Evolutionary conservation across 257 asterid genomes (phyloP).

Genomic region (Solanum chiquidenum): DNA sequence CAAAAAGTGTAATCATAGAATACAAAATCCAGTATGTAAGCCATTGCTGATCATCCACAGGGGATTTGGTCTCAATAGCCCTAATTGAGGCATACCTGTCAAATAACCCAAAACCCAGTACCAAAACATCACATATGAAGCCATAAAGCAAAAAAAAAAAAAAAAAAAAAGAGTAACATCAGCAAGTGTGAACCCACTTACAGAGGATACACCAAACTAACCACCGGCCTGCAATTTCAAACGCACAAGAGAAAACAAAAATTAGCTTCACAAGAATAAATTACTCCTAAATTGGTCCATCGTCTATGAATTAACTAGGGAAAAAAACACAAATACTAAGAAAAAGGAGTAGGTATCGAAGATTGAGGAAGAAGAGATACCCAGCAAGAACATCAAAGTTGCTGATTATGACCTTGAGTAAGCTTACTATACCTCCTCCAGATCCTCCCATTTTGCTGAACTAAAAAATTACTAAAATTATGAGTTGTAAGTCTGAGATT

Average conservation of each 20-base stretch:
- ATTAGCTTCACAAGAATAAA: conserved; percentile 1
- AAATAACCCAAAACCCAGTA: not conserved
- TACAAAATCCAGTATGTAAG: conserved; percentile 96
- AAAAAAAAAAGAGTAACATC: not conserved
- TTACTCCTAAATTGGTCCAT: not conserved
- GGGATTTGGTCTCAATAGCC: conserved; percentile 88
- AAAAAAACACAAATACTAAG: not conserved
- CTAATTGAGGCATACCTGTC: conserved; percentile 86
- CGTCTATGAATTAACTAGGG: not conserved
- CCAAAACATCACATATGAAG: not conserved
- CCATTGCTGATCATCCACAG: conserved; percentile 97
- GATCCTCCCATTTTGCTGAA: conserved; percentile 58
- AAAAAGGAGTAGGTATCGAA: not conserved
- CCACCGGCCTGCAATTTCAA: conserved; percentile 76
- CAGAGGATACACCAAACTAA: conserved; percentile 86
- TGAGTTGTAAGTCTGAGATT: not conserved
- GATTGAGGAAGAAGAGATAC: conserved; percentile 17
- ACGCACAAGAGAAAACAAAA: not conserved
- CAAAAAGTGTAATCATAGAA: conserved; percentile 93
- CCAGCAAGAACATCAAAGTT: conserved; percentile 81
- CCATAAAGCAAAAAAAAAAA: not conserved
- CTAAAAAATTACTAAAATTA: not conserved
- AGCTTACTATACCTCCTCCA: conserved; percentile 48
- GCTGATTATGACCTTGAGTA: conserved; percentile 42
- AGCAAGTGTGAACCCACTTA: conserved; percentile 30